Conservation (phyloP, 176 grass and related monocot species). For the Poa annua region DNA sequence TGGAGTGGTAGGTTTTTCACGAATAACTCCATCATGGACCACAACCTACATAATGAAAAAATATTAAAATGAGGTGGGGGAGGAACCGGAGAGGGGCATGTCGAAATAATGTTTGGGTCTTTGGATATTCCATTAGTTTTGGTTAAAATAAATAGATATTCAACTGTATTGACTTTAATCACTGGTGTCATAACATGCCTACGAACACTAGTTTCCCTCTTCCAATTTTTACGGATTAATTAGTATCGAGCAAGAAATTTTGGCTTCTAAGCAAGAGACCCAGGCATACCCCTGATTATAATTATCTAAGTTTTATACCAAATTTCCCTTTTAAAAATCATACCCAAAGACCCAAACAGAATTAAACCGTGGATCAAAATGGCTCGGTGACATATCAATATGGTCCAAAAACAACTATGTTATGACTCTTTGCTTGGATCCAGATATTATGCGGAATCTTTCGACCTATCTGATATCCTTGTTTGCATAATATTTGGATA, state of each 20-base stretch:
- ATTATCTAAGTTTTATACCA: background rate
- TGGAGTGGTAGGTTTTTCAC: conserved; percentile 87
- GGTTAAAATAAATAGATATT: background rate
- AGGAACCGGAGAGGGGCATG: too few relatives aligned
- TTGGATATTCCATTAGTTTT: conserved; percentile 2
- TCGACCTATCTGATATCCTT: background rate
- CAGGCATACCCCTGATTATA: background rate
- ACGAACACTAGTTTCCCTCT: background rate
- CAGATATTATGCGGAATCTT: background rate
- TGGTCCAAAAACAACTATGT: background rate
- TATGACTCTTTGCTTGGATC: conserved; percentile 15
- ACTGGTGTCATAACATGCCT: background rate
- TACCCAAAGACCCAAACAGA: conserved; percentile 11
- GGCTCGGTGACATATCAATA: background rate
- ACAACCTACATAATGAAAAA: conserved; percentile 71
- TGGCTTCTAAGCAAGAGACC: conserved; percentile 1
- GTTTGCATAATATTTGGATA: background rate
- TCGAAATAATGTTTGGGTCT: too few relatives aligned
- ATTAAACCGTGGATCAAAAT: background rate
- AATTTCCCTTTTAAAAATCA: background rate
- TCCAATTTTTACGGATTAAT: conserved; percentile 7
- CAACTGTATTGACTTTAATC: conserved; percentile 31
- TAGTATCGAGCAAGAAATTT: background rate
- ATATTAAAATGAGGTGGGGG: conserved; percentile 1
- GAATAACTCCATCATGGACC: conserved; percentile 88